Evolutionary conservation across 305 asterid species (phyloP).

Genomic region (Withania somnifera): DNA sequence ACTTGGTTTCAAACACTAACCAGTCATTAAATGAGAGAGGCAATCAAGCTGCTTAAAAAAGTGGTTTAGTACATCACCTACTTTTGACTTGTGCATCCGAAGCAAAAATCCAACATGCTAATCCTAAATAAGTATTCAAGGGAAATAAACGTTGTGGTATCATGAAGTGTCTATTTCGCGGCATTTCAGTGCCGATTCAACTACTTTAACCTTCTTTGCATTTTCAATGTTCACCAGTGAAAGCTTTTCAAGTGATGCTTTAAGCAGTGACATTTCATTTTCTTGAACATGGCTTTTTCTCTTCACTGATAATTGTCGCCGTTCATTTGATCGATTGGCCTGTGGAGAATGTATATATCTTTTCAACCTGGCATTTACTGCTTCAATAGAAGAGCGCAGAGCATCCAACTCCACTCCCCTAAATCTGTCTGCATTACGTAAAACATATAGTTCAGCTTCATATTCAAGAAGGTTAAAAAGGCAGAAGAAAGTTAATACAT

Average conservation of each 20-base stretch:
- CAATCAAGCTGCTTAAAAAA: background rate
- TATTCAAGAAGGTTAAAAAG: background rate
- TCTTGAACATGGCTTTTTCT: constrained; percentile 21
- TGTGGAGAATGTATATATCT: constrained; percentile 30
- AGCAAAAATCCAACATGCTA: background rate
- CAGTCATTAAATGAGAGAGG: background rate
- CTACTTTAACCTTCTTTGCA: constrained; percentile 54
- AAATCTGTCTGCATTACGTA: constrained; percentile 44
- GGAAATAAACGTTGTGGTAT: constrained; percentile 4
- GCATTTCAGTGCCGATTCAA: constrained; percentile 50
- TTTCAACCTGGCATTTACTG: constrained; percentile 51
- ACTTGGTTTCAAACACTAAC: no score
- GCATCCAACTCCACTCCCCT: constrained; percentile 73
- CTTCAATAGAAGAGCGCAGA: constrained; percentile 56
- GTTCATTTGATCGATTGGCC: constrained; percentile 22
- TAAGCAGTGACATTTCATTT: constrained; percentile 52
- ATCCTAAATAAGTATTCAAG: background rate
- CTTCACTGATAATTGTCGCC: constrained; percentile 23
- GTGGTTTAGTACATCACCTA: background rate
- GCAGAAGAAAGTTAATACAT: background rate
- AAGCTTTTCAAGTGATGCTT: constrained; percentile 54
- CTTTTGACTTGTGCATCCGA: background rate
- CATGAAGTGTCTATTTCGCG: constrained; percentile 21
- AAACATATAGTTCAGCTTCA: background rate
- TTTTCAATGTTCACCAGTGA: constrained; percentile 60